A percentile compares a stretch with the other conserved stretches of the same genome.
Evolutionary conservation across 148 eudicot species (phyloP).

Genomic region (Cornus suecica): DNA sequence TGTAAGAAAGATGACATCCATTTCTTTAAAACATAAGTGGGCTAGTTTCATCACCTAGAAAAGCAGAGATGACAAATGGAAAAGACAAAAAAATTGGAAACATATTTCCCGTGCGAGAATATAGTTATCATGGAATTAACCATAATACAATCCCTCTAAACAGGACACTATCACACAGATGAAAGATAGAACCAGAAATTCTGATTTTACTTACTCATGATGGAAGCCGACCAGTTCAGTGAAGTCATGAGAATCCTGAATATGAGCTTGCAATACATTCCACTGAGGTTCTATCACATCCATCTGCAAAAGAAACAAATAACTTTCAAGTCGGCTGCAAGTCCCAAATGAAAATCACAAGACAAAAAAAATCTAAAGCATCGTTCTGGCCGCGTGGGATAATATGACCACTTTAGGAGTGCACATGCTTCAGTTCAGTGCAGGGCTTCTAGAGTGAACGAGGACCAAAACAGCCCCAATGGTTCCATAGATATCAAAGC

Average conservation of each 20-base stretch:
- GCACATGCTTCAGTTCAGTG: not conserved
- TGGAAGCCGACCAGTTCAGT: slow-evolving; percentile 90
- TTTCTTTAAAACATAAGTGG: too few relatives aligned
- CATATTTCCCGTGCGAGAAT: too few relatives aligned
- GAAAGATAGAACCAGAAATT: not conserved
- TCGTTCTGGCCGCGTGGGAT: not conserved
- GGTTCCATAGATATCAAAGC: too few relatives aligned
- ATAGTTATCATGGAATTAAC: too few relatives aligned
- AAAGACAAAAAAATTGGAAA: too few relatives aligned
- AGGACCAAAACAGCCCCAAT: not conserved
- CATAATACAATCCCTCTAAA: too few relatives aligned
- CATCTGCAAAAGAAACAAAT: slow-evolving; percentile 45
- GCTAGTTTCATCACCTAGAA: too few relatives aligned
- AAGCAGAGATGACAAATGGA: too few relatives aligned
- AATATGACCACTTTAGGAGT: not conserved
- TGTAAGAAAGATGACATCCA: too few relatives aligned
- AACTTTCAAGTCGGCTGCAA: not conserved
- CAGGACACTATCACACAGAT: not conserved
- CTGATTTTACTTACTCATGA: slow-evolving; percentile 69
- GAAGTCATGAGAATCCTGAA: slow-evolving; percentile 89
- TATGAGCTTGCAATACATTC: slow-evolving; percentile 84
- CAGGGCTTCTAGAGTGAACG: not conserved
- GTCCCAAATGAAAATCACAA: not conserved
- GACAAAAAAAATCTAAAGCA: slow-evolving; percentile 2
- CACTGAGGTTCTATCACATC: slow-evolving; percentile 99